Evolutionary conservation across 2,329 filamentous ascomycete species (phyloP).

Genomic region (Epicoccum sorghinum): DNA sequence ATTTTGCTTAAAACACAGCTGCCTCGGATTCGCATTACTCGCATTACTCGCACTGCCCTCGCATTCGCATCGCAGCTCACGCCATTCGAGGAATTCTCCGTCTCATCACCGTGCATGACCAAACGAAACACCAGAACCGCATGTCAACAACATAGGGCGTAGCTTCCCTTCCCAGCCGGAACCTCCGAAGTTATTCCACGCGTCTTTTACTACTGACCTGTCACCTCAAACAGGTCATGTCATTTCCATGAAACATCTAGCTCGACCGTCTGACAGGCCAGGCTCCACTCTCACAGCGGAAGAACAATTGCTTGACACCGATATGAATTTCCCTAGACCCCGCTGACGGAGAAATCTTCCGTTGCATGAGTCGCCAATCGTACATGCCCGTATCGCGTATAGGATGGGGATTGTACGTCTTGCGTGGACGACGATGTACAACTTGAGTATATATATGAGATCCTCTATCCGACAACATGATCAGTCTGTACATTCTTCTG

Average conservation of each 20-base stretch:
- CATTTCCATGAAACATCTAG: constrained; percentile 13
- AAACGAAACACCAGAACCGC: neutral
- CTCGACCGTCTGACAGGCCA: neutral
- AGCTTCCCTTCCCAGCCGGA: neutral
- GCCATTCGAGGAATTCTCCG: constrained; percentile 1
- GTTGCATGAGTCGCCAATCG: neutral
- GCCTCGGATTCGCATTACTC: too few relatives aligned
- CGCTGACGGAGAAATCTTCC: neutral
- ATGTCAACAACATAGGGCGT: neutral
- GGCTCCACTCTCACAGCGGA: constrained; percentile 5
- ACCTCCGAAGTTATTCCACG: too few relatives aligned
- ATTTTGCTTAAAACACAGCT: too few relatives aligned
- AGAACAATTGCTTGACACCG: neutral
- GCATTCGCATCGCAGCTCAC: neutral
- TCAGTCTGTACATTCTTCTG: neutral
- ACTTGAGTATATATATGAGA: neutral
- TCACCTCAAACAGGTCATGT: neutral
- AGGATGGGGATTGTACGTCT: neutral
- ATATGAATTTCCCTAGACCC: neutral
- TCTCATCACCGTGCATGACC: neutral
- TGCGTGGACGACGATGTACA: neutral
- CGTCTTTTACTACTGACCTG: neutral
- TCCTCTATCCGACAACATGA: neutral
- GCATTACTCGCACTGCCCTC: neutral
- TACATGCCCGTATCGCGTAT: too few relatives aligned